A percentile compares a stretch with the other conserved stretches of the same genome.
Evolutionary conservation across 805 yeast genomes (phyloP).

Genomic region (Suhomyces tanzawaensis): DNA sequence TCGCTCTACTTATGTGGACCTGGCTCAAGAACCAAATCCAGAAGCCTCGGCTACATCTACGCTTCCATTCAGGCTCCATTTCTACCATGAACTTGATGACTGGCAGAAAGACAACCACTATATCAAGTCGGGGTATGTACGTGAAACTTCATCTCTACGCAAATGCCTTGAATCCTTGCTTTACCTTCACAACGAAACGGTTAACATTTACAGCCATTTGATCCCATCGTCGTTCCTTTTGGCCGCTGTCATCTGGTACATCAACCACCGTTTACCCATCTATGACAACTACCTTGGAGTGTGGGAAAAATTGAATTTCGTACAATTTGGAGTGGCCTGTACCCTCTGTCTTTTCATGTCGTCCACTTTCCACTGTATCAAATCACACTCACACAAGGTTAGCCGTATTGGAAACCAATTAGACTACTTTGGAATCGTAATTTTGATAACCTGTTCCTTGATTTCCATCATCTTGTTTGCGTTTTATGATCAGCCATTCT

Average conservation of each 20-base stretch:
- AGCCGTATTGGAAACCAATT: slow-evolving; percentile 61
- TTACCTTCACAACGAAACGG: slow-evolving; percentile 67
- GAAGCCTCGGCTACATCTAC: not conserved
- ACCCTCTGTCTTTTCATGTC: slow-evolving; percentile 60
- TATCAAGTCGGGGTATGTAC: slow-evolving; percentile 63
- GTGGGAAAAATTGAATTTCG: slow-evolving; percentile 50
- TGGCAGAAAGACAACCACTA: slow-evolving; percentile 78
- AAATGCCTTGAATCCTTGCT: slow-evolving; percentile 49
- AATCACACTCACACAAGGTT: slow-evolving; percentile 60
- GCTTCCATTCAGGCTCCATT: slow-evolving; percentile 13
- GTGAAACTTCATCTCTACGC: slow-evolving; percentile 47
- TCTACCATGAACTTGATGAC: slow-evolving; percentile 57
- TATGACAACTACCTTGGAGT: slow-evolving; percentile 23
- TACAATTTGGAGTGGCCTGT: slow-evolving; percentile 57
- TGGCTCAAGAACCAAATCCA: not conserved
- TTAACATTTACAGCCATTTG: slow-evolving; percentile 68
- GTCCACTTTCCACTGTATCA: slow-evolving; percentile 64
- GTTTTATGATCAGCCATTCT: slow-evolving; percentile 42
- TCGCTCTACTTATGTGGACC: not conserved
- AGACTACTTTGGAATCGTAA: slow-evolving; percentile 74
- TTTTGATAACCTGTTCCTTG: slow-evolving; percentile 64
- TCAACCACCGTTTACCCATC: slow-evolving; percentile 24
- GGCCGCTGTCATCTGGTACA: slow-evolving; percentile 21
- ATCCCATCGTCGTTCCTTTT: slow-evolving; percentile 41
- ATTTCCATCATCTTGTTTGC: slow-evolving; percentile 40